These are phyloP conservation scores for Coemansia sp. DNA, from an alignment of 192 early-diverging fungal genomes.

Conservation along the genomic window DNA sequence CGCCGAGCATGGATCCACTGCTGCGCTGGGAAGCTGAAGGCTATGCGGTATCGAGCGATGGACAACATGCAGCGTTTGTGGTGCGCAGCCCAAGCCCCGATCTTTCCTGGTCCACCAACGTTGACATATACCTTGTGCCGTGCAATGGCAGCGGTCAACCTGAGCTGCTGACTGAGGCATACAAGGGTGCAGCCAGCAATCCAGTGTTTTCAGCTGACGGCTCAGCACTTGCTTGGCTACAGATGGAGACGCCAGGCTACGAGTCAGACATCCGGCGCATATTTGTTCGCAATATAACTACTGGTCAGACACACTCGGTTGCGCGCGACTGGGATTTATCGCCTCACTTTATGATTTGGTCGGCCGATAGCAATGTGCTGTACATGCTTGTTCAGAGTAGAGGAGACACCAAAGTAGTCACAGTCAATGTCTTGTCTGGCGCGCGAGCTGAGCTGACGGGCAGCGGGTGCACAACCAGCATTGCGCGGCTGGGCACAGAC, in stretches of 20 bases:
- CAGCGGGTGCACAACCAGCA: constrained; percentile 17
- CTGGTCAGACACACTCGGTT: constrained; percentile 27
- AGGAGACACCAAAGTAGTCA: constrained; percentile 54
- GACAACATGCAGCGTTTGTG: constrained; percentile 63
- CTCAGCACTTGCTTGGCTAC: constrained; percentile 67
- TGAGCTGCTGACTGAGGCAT: constrained; percentile 55
- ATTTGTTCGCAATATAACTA: constrained; percentile 45
- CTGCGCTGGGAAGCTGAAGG: constrained; percentile 55
- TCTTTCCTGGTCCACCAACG: constrained; percentile 70
- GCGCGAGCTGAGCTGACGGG: constrained; percentile 36
- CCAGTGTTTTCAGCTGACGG: constrained; percentile 70
- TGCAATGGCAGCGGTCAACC: constrained; percentile 39
- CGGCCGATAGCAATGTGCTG: constrained; percentile 56
- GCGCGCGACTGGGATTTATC: constrained; percentile 58
- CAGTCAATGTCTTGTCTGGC: constrained; percentile 36
- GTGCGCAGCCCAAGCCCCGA: constrained; percentile 56
- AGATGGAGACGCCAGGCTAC: constrained; percentile 73
- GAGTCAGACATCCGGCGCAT: constrained; percentile 75
- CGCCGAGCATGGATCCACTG: constrained; percentile 56
- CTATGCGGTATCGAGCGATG: constrained; percentile 64
- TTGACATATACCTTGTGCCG: constrained; percentile 64
- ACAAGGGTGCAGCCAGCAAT: constrained; percentile 56
- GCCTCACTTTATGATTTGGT: constrained; percentile 60
- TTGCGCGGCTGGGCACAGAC: constrained; percentile 19
- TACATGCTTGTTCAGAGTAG: constrained; percentile 60